A percentile compares a stretch with the other conserved stretches of the same genome.
Conservation (phyloP, 1,284 basidiomycete genomes). For the Cerioporus squamosus region DNA sequence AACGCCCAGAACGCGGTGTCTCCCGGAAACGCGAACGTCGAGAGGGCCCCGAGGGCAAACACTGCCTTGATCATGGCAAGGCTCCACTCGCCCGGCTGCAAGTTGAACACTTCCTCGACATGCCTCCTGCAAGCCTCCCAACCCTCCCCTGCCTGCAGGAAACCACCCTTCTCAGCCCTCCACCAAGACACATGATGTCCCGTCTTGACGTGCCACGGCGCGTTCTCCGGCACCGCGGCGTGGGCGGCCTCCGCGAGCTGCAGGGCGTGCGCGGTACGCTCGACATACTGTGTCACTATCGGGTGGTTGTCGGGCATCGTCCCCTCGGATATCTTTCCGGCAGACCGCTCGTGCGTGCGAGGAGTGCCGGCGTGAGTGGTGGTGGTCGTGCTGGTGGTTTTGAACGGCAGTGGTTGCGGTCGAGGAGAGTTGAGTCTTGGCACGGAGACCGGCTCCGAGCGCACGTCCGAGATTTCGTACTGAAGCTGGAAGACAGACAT, state of each 20-base stretch:
- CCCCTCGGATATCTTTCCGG: neutral
- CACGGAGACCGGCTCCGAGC: no score
- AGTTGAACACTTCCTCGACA: neutral
- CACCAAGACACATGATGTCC: neutral
- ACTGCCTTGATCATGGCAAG: constrained; percentile 14
- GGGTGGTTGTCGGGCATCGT: neutral
- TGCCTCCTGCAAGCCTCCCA: neutral
- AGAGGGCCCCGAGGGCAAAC: constrained; percentile 30
- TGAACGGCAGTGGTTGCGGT: neutral
- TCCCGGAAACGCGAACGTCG: constrained; percentile 13
- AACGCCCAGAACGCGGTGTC: constrained; percentile 29
- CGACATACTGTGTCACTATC: neutral
- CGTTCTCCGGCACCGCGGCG: neutral
- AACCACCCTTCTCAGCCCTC: neutral
- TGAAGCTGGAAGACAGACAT: neutral
- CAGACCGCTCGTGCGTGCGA: neutral
- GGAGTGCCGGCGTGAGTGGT: neutral
- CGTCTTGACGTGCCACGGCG: no score
- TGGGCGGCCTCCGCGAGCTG: neutral
- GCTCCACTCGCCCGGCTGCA: neutral
- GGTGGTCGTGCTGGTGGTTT: neutral
- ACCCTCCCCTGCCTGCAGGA: no score
- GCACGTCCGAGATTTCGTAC: neutral
- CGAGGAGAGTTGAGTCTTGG: no score
- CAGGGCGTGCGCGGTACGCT: neutral